Evolutionary conservation across 768 basidiomycete genomes (phyloP).

Genomic region (Podaxis sp.): DNA sequence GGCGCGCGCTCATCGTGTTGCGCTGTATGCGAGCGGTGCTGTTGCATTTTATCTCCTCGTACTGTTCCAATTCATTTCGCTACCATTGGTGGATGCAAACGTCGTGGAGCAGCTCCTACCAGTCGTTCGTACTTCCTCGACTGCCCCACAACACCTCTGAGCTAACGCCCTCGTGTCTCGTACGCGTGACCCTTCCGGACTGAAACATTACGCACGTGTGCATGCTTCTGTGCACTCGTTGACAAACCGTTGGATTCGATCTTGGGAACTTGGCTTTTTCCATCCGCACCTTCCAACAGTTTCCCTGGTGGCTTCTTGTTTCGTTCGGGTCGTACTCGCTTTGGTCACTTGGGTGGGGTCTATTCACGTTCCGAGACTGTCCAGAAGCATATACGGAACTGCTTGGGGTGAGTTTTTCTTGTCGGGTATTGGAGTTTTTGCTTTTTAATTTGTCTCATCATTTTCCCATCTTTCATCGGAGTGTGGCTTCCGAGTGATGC

Average conservation of each 20-base stretch:
- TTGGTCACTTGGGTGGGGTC: slow-evolving; percentile 70
- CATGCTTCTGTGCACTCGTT: neutral
- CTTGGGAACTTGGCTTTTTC: neutral
- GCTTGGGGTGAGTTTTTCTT: slow-evolving; percentile 42
- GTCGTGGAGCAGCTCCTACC: slow-evolving; percentile 50
- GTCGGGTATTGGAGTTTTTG: neutral
- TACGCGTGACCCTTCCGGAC: neutral
- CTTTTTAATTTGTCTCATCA: slow-evolving; percentile 3
- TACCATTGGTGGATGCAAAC: slow-evolving; percentile 48
- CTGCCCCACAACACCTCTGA: neutral
- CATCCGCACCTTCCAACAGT: slow-evolving; percentile 30
- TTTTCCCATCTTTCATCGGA: slow-evolving; percentile 1
- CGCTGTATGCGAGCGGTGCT: slow-evolving; percentile 36
- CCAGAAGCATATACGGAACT: slow-evolving; percentile 76
- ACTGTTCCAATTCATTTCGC: slow-evolving; percentile 47
- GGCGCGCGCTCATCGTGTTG: slow-evolving; percentile 59
- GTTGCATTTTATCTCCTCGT: slow-evolving; percentile 50
- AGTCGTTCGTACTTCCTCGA: slow-evolving; percentile 39
- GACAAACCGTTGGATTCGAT: neutral
- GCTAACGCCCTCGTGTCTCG: neutral
- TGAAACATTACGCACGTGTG: no score
- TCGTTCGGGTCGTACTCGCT: slow-evolving; percentile 78
- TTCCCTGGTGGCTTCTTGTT: slow-evolving; percentile 82
- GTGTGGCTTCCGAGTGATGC: neutral
- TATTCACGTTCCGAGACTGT: slow-evolving; percentile 71